Percentiles rank a stretch among this genome's conserved stretches.
Conservation (phyloP, 441 rosid species). For the Theobroma grandiflorum region DNA sequence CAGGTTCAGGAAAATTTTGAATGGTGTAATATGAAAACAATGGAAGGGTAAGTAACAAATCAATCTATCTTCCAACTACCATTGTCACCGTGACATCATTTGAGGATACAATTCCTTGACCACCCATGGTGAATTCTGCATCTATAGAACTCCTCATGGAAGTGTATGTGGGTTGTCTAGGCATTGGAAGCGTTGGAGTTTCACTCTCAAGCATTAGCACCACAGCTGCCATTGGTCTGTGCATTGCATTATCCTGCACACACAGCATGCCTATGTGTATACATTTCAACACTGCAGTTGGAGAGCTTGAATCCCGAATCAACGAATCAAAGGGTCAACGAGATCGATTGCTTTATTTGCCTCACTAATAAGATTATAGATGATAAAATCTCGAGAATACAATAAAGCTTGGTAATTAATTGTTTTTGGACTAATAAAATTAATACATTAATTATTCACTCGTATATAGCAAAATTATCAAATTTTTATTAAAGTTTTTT, state of each 20-base stretch:
- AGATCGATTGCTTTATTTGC: constrained; percentile 42
- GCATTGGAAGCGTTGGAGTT: constrained; percentile 32
- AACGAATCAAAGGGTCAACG: constrained; percentile 39
- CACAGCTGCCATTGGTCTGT: constrained; percentile 46
- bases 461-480: too few relatives aligned
- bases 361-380: constrained; percentile 28
- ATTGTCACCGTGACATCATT: constrained; percentile 38
- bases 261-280: constrained; percentile 51
- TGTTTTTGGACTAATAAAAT: too few relatives aligned
- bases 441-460: too few relatives aligned
- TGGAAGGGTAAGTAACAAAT: neutral
- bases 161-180: constrained; percentile 43
- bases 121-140: constrained; percentile 20
- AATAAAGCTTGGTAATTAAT: too few relatives aligned
- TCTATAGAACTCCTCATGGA: constrained; percentile 33
- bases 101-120: constrained; percentile 32
- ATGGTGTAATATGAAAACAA: neutral
- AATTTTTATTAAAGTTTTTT: too few relatives aligned
- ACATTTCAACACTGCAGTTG: constrained; percentile 40
- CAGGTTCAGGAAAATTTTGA: neutral
- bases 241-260: constrained; percentile 45
- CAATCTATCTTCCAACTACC: constrained; percentile 43
- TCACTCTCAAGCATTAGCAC: constrained; percentile 44
- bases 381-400: too few relatives aligned
- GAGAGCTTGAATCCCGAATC: constrained; percentile 31